Conservation (phyloP, 805 yeast species). For the Saturnispora diversa region DNA sequence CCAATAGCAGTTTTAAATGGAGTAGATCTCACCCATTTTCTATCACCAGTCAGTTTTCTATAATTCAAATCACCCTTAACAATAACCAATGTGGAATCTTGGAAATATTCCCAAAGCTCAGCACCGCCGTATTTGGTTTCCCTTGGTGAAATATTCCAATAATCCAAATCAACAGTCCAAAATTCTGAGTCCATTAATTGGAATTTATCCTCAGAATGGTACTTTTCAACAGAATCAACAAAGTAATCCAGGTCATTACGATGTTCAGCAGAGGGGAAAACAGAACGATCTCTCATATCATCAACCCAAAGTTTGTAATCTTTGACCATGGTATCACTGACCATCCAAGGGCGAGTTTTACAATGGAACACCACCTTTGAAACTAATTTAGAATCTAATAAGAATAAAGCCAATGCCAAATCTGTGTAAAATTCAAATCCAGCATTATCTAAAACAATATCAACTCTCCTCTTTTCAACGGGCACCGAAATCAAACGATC, state of each 20-base stretch:
- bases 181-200: conserved; percentile 54
- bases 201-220: conserved; percentile 40
- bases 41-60: conserved; percentile 87
- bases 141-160: conserved; percentile 53
- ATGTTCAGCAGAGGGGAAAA: conserved; percentile 39
- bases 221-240: conserved; percentile 37
- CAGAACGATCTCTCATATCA: conserved; percentile 44
- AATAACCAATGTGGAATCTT: conserved; percentile 60
- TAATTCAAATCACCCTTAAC: conserved; percentile 96
- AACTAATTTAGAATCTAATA: conserved; percentile 64
- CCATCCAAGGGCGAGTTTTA: conserved; percentile 94
- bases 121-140: conserved; percentile 53
- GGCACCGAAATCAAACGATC: conserved; percentile 28
- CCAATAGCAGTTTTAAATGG: conserved; percentile 67
- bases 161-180: conserved; percentile 80
- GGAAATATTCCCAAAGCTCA: conserved; percentile 51
- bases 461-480: conserved; percentile 45
- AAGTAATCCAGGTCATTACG: conserved; percentile 41
- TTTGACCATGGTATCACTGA: conserved; percentile 84
- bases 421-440: conserved; percentile 96
- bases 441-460: conserved; percentile 83
- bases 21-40: conserved; percentile 78
- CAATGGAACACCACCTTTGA: conserved; percentile 70
- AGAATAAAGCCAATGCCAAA: conserved; percentile 52
- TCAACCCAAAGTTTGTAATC: conserved; percentile 57